Evolutionary conservation across 805 yeast genomes (phyloP), one percentile per base, ranked within the genome.

Genomic region (Ogataea neopini): DNA sequence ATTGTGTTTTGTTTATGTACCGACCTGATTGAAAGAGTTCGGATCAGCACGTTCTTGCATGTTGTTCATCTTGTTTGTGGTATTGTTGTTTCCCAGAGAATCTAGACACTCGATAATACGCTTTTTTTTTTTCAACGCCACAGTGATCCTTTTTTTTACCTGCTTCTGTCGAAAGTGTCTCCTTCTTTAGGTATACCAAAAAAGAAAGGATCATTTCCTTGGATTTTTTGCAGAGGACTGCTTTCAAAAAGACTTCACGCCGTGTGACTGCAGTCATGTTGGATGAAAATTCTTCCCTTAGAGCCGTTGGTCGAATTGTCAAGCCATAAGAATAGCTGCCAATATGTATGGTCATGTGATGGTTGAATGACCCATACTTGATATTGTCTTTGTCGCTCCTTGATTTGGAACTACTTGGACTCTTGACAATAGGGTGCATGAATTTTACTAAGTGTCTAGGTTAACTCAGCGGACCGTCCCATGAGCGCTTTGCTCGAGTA

Each of bases 131-230:
- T 38, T 38, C 17, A 25, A 18, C 33, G 25, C 20, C 6, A 7
- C 42, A 39, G 34, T 6, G 42, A 26, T 39, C 25, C 42, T 15
- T n/a, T 39, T 39, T 39, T 39, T 39, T 15, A 14, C 6, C 17
- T 34, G 37, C 33, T 37, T 14, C 32, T 33, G 23, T 25, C 30
- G 23, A n/a, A 13, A 22, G 43, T 15, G 30, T 34, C 20, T n/a
- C 22, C n/a, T 29, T 41, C 19, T 25, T n/a, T n/a, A n/a, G n/a
- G n/a, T n/a, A n/a, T n/a, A n/a, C n/a, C n/a, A n/a, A 11, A 13
- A 33, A 47, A 47, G 30, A 47, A 29, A 28, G 39, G 43, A 22
- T 42, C 50, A 40, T 49, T 52, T 49, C 56, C 41, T 47, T 47
- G 53, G 49, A 25, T 30, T 22, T 29, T 39, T 11, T 15, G 4